Percentiles rank a stretch among this genome's conserved stretches.
Conservation (phyloP, 164 flowering plant species). For the Chimonanthus salicifolius region DNA sequence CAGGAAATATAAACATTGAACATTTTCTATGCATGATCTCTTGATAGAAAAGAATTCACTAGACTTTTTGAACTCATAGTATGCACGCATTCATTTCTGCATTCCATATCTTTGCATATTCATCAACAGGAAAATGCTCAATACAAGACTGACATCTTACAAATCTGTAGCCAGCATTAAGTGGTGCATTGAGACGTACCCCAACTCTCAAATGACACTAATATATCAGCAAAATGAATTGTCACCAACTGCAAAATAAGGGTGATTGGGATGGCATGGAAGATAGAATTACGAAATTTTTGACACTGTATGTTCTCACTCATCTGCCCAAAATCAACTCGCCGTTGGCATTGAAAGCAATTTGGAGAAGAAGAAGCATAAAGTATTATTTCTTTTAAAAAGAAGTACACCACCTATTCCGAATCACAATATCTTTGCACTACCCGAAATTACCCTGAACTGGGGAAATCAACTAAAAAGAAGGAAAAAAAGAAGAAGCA, state of each 20-base stretch:
- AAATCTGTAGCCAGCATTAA: background rate
- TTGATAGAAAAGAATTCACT: background rate
- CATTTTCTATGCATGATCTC: background rate
- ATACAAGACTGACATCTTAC: background rate
- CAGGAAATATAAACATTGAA: no score
- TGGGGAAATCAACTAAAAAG: no score
- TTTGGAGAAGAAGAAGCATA: no score
- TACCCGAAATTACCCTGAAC: no score
- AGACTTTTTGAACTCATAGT: background rate
- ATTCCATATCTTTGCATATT: background rate
- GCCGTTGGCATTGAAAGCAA: no score
- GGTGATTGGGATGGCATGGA: background rate
- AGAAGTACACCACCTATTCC: no score
- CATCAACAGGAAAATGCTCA: background rate
- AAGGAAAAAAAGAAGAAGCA: no score
- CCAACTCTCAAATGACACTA: background rate
- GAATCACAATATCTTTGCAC: no score
- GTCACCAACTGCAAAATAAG: background rate
- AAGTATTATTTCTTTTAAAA: no score
- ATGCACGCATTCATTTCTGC: background rate
- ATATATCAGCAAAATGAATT: background rate
- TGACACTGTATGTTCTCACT: background rate
- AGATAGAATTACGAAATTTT: background rate
- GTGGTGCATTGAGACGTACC: background rate
- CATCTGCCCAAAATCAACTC: background rate